A percentile compares a stretch with the other conserved stretches of the same genome.
Evolutionary conservation across 306 rosid genomes (phyloP).

Genomic region (Casuarina glauca): DNA sequence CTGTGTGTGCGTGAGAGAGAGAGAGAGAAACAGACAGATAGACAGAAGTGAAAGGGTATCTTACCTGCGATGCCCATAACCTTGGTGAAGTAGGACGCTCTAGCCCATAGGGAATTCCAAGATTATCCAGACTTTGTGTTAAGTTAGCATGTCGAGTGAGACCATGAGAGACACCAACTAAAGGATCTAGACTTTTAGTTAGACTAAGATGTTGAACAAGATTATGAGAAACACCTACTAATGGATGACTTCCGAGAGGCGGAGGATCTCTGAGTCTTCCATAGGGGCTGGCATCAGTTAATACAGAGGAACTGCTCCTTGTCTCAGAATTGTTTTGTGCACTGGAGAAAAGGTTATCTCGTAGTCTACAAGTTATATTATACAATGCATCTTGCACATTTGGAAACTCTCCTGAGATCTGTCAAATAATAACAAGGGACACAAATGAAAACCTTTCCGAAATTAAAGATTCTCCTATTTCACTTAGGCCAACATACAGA

Average conservation of each 20-base stretch:
- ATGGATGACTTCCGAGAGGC: slow-evolving; percentile 44
- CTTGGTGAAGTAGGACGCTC: slow-evolving; percentile 74
- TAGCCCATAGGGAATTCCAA: slow-evolving; percentile 51
- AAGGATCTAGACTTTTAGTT: slow-evolving; percentile 13
- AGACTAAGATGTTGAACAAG: slow-evolving; percentile 36
- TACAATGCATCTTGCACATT: slow-evolving; percentile 95
- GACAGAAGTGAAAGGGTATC: too few relatives aligned
- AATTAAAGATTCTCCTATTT: slow-evolving; percentile 1
- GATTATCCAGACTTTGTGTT: slow-evolving; percentile 62
- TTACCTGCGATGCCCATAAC: slow-evolving; percentile 69
- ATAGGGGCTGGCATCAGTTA: slow-evolving; percentile 62
- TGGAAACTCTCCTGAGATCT: slow-evolving; percentile 87
- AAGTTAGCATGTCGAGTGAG: slow-evolving; percentile 41
- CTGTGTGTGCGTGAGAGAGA: not conserved
- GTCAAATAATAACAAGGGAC: slow-evolving; percentile 27
- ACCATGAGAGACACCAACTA: slow-evolving; percentile 46
- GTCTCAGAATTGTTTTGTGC: slow-evolving; percentile 56
- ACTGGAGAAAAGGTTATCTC: slow-evolving; percentile 73
- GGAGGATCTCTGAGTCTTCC: slow-evolving; percentile 58
- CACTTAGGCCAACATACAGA: slow-evolving; percentile 14
- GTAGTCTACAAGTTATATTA: slow-evolving; percentile 84
- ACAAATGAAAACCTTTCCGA: slow-evolving; percentile 8
- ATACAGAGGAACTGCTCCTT: slow-evolving; percentile 50
- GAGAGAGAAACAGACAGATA: slow-evolving; percentile 24
- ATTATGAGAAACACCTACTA: slow-evolving; percentile 46